phyloP scores from a whole-genome alignment of 2,329 filamentous ascomycete genomes.

The Fusarium abutilonis region DNA sequence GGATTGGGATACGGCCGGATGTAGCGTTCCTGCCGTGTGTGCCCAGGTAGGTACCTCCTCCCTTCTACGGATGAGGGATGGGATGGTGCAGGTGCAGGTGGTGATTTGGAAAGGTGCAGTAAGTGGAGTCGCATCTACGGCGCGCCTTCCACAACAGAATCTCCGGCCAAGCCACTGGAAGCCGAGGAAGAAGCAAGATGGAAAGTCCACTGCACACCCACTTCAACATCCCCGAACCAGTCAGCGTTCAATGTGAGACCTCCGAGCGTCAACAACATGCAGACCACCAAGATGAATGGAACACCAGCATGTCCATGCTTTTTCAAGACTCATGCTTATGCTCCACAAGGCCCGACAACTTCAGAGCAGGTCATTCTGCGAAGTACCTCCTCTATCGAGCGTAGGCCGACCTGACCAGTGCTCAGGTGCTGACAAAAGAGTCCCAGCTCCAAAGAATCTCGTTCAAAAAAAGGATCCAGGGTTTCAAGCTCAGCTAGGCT shows the following conservation, averaged over 20 bases:
- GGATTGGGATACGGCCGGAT: conserved; percentile 34
- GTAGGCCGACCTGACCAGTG: conserved; percentile 22
- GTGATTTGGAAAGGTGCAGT: conserved; percentile 38
- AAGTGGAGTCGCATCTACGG: conserved; percentile 30
- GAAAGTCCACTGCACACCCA: conserved; percentile 42
- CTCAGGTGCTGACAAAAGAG: conserved; percentile 5
- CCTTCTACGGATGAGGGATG: conserved; percentile 27
- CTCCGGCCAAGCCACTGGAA: conserved; percentile 44
- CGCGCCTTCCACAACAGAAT: conserved; percentile 38
- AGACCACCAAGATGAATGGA: conserved; percentile 31
- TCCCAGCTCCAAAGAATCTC: conserved; percentile 12
- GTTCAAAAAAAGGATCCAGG: conserved; percentile 5
- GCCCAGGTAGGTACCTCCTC: conserved; percentile 16
- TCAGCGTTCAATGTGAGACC: conserved; percentile 2
- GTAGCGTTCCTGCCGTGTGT: conserved; percentile 33
- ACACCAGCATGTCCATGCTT: conserved; percentile 30
- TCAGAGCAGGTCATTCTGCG: conserved; percentile 30
- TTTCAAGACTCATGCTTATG: conserved; percentile 7
- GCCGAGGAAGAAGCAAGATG: conserved; percentile 45
- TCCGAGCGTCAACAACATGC: conserved; percentile 4
- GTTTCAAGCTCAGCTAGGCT: conserved; percentile 20
- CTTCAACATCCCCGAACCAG: conserved; percentile 30
- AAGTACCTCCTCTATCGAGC: conserved; percentile 44
- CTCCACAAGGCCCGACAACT: conserved; percentile 33
- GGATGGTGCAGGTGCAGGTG: conserved; percentile 13